Evolutionary conservation across 257 asterid genomes (phyloP), one percentile per base, ranked within the genome.

Genomic region (Rubia yunnanensis): DNA sequence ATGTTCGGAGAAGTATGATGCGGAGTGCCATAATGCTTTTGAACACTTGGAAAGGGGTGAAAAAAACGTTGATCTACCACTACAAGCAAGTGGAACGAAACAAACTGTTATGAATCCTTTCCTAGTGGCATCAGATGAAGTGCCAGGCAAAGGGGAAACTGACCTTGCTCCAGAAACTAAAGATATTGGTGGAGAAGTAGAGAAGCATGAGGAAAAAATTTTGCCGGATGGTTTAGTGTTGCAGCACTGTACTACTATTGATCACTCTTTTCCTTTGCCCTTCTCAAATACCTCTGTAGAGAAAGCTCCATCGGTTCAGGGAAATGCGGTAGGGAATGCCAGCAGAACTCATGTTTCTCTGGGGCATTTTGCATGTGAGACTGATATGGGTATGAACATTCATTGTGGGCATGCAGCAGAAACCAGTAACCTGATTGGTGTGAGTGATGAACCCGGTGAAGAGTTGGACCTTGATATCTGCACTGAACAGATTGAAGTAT

Each of bases 381-480:
- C n/a, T n/a, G n/a, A n/a, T n/a, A n/a, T n/a, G n/a, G n/a, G n/a
- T n/a, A n/a, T n/a, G n/a, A n/a, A n/a, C n/a, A n/a, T n/a, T n/a
- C n/a, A n/a, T n/a, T n/a, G n/a, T n/a, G n/a, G n/a, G n/a, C n/a
- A n/a, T n/a, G n/a, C n/a, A n/a, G n/a, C n/a, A n/a, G n/a, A n/a
- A n/a, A n/a, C n/a, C n/a, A n/a, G n/a, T n/a, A n/a, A n/a, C n/a
- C n/a, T n/a, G n/a, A n/a, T n/a, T n/a, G n/a, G n/a, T n/a, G n/a
- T n/a, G n/a, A n/a, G n/a, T n/a, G n/a, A n/a, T n/a, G n/a, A n/a
- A n/a, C n/a, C 44, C 10, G 28, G 6, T 17, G 23, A 55, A 14
- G 67, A 24, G 36, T 48, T 46, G 57, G 67, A 60, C 61, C 39
- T 69, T 69, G 67, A 60, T 60, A 35, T 15, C 3, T 59, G 46